These are phyloP conservation scores for Tylopilus sp. DNA, from an alignment of 768 basidiomycete genomes.

Conservation along the genomic window DNA sequence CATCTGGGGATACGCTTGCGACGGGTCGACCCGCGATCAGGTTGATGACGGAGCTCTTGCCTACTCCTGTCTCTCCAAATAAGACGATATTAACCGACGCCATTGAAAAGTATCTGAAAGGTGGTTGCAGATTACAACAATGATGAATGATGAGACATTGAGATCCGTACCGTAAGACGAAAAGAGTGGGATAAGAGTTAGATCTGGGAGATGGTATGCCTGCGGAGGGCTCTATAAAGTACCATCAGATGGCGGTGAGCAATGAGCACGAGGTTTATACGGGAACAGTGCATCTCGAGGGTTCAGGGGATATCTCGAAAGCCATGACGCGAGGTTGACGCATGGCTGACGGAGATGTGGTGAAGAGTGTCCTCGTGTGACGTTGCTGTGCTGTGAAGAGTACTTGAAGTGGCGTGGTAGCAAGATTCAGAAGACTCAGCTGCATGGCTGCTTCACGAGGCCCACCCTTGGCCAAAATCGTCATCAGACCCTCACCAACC, in stretches of 20 bases:
- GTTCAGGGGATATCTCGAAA: too few relatives aligned
- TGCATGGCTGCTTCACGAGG: slow-evolving; percentile 54
- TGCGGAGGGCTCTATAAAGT: neutral
- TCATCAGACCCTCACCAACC: slow-evolving; percentile 58
- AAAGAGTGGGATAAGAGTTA: neutral
- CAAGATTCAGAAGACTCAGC: too few relatives aligned
- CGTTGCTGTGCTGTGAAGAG: too few relatives aligned
- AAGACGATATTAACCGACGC: slow-evolving; percentile 35
- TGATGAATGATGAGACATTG: neutral
- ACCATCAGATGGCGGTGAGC: neutral
- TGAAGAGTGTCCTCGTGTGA: too few relatives aligned
- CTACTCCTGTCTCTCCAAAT: slow-evolving; percentile 41
- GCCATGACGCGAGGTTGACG: neutral
- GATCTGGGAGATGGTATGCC: slow-evolving; percentile 1
- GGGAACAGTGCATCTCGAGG: too few relatives aligned
- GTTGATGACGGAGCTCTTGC: slow-evolving; percentile 32
- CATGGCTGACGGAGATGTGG: too few relatives aligned
- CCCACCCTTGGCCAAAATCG: slow-evolving; percentile 53
- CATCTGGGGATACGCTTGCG: slow-evolving; percentile 20
- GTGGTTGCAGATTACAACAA: neutral
- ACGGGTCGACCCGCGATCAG: slow-evolving; percentile 22
- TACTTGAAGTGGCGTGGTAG: too few relatives aligned
- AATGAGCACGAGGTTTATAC: neutral
- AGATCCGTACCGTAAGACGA: slow-evolving; percentile 9
- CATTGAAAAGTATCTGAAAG: slow-evolving; percentile 10